These are phyloP conservation scores for Pleurostoma richardsiae DNA, from an alignment of 2,329 filamentous ascomycete species.

Conservation along the genomic window DNA sequence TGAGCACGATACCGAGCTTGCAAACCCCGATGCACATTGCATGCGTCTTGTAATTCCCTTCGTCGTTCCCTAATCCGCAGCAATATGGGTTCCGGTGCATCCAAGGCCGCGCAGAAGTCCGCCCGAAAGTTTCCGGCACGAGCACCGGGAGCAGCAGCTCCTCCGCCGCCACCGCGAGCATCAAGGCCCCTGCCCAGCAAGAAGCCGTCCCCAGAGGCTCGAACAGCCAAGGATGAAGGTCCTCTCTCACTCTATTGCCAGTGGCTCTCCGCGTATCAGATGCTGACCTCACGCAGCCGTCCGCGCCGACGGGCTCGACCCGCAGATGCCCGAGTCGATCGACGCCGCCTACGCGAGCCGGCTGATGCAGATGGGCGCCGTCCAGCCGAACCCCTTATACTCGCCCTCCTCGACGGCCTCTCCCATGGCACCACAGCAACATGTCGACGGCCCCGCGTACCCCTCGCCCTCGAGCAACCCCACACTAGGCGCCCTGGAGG, in stretches of 20 bases:
- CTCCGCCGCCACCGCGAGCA: slow-evolving; percentile 2
- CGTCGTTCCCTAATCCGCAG: too few relatives aligned
- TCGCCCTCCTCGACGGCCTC: slow-evolving; percentile 45
- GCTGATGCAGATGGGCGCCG: slow-evolving; percentile 49
- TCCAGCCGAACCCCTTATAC: slow-evolving; percentile 47
- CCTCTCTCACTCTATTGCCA: slow-evolving; percentile 2
- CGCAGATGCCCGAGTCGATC: slow-evolving; percentile 27
- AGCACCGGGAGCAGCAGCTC: slow-evolving; percentile 13
- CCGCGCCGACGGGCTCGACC: slow-evolving; percentile 31
- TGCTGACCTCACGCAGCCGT: slow-evolving; percentile 24
- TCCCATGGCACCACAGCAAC: slow-evolving; percentile 6
- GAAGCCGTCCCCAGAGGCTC: slow-evolving; percentile 8
- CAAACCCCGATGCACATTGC: too few relatives aligned
- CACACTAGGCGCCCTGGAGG: slow-evolving; percentile 44
- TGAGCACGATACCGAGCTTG: too few relatives aligned
- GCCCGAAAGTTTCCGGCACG: slow-evolving; percentile 17
- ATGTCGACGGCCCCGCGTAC: slow-evolving; percentile 14
- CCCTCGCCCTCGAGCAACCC: slow-evolving; percentile 29
- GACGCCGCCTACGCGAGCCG: slow-evolving; percentile 43
- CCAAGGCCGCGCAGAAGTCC: slow-evolving; percentile 8
- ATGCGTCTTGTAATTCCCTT: too few relatives aligned
- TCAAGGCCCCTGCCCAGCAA: slow-evolving; percentile 1
- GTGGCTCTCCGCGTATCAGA: not conserved
- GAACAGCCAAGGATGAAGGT: slow-evolving; percentile 17
- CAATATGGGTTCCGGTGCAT: slow-evolving; percentile 9